Conservation (phyloP, 1,139 yeast species). For the Ogataea hybrid region DNA sequence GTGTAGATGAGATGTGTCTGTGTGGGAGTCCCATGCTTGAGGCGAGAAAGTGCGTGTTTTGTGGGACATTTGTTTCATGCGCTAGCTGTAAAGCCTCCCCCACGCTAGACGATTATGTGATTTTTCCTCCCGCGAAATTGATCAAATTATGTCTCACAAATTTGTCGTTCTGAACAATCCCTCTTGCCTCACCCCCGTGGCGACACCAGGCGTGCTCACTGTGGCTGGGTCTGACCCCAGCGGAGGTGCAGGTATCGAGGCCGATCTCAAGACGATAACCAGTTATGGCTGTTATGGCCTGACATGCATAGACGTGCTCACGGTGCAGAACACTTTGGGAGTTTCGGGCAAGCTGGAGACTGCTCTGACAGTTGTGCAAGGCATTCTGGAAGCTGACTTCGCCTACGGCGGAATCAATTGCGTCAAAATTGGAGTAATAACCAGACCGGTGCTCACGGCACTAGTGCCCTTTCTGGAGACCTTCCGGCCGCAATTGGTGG, state of each 20-base stretch:
- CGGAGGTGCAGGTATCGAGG: conserved; percentile 97
- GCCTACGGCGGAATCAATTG: conserved; percentile 52
- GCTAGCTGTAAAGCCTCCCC: too few species aligned
- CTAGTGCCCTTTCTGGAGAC: conserved; percentile 39
- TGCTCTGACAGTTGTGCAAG: conserved; percentile 40
- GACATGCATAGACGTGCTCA: conserved; percentile 78
- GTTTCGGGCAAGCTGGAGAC: conserved; percentile 53
- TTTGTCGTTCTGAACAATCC: not conserved
- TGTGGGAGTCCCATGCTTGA: too few species aligned
- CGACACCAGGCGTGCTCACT: conserved; percentile 45
- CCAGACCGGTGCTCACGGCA: conserved; percentile 53
- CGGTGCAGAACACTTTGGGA: conserved; percentile 74
- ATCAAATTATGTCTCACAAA: not conserved
- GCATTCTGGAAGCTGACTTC: conserved; percentile 53
- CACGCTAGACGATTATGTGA: too few species aligned
- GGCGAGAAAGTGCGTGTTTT: too few species aligned
- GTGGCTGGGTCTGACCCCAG: conserved; percentile 85
- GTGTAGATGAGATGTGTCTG: too few species aligned
- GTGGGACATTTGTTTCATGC: too few species aligned
- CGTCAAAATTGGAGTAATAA: conserved; percentile 81
- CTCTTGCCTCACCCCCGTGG: not conserved
- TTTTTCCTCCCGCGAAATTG: too few species aligned
- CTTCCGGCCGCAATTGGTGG: conserved; percentile 40
- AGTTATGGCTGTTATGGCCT: conserved; percentile 78
- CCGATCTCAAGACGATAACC: conserved; percentile 78